A percentile compares a stretch with the other conserved stretches of the same genome.
Evolutionary conservation across 768 basidiomycete genomes (phyloP).

Genomic region (Pleurotus tuber-regium): DNA sequence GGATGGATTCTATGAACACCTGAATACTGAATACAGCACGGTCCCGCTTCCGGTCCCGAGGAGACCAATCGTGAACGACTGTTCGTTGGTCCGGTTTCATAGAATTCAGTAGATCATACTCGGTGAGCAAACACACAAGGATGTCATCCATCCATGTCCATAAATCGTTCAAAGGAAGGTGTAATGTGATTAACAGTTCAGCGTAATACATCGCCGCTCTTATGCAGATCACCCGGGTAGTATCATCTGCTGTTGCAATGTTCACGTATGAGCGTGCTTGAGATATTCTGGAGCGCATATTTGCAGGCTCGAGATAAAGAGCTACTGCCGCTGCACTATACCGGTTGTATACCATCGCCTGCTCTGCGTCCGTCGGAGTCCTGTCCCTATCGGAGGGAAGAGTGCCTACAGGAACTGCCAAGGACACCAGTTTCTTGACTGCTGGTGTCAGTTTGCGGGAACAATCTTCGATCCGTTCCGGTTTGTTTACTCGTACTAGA

Average conservation of each 20-base stretch:
- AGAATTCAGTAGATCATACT: conserved; percentile 37
- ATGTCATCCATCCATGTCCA: conserved; percentile 68
- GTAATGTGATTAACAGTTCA: conserved; percentile 55
- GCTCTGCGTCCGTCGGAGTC: conserved; percentile 50
- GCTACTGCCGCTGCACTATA: conserved; percentile 71
- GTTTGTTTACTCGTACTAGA: conserved; percentile 58
- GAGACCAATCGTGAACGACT: too few species aligned
- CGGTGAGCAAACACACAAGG: conserved; percentile 48
- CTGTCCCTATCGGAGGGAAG: conserved; percentile 57
- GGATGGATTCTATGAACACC: conserved; percentile 55
- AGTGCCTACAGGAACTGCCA: conserved; percentile 69
- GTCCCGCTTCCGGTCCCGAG: too few species aligned
- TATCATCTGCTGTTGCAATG: conserved; percentile 63
- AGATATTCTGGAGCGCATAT: conserved; percentile 51
- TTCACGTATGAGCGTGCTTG: conserved; percentile 65
- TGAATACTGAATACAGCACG: conserved; percentile 36
- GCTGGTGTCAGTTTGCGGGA: conserved; percentile 36
- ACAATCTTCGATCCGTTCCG: conserved; percentile 23
- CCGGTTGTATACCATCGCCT: conserved; percentile 82
- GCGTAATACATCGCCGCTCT: conserved; percentile 73
- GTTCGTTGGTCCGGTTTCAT: conserved; percentile 12
- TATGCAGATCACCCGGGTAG: conserved; percentile 68
- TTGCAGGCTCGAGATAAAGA: conserved; percentile 54
- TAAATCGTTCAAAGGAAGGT: conserved; percentile 47
- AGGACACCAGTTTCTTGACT: conserved; percentile 66